Base-by-base conservation (phyloP, 1,284 basidiomycete species). In the Cryptococcus sp. region DNA sequence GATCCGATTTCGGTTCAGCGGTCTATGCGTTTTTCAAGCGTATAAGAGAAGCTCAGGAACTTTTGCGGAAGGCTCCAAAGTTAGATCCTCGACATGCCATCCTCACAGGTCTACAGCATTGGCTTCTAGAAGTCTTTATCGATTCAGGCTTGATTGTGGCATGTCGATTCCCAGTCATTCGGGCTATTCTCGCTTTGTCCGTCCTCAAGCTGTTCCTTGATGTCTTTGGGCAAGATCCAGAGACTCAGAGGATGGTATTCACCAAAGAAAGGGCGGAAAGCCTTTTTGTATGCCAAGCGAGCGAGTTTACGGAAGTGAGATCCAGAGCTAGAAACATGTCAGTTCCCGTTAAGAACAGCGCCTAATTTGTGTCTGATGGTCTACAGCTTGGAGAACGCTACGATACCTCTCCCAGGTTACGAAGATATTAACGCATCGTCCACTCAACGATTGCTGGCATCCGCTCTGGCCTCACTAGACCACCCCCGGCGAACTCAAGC, bases 401-500 rank as follows among this genome's bases (percentile, higher is more conserved):
- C 64, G 0, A 56, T 64, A 1, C 67, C 69, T 10, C 62, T 76
- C 3, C 66, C 72, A 8, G 70, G 69, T 0, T 74, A 71, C 49
- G 67, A 70, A 36, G 43, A 52, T 0, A 32, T 69, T 4, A 47
- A 57, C 1, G 54, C 62, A 3, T 53, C 60, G 0, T 37, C 55
- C 2, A 38, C 63, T 0, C 55, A 58, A 30, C 46, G 54, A 2
- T 55, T 72, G 0, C 56, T 75, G 0, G 38, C 53, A 0, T 66
- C 67, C 0, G 70, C 73, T 0, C 56, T 64, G 6, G 46, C 46
- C 0, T 66, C 68, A 2, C 55, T 76, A 52, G 64, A 69, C 38
- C 68, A 72, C n/a, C 70, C 72, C 0, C 65, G 74, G 10, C 68
- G 67, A 49, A 73, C 72, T 0, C 72, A 76, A 58, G 74, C 74